Base-by-base conservation (phyloP, 768 basidiomycete species). In the Mycena kentingensis region DNA sequence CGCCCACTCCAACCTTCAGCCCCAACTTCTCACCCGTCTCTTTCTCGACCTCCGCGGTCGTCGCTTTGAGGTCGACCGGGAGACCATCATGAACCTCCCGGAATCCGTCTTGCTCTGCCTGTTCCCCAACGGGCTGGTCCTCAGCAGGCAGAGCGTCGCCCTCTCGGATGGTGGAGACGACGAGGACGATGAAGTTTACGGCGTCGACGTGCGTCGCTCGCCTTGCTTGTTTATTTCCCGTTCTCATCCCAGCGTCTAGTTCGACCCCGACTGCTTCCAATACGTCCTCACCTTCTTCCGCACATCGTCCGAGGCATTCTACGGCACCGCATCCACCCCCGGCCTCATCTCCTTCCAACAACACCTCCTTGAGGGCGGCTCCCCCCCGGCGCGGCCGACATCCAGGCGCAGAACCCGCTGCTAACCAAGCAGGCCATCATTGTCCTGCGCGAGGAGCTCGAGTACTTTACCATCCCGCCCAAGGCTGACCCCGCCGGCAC, bases 401-500 rank as follows among this genome's bases (percentile, higher is more conserved):
- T 85, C 65, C 76, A 83, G 26, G 81, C 84, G 46, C 90, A 94
- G 68, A 98, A 98, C 65, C 97, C 97, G 0, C 79, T 99, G 34
- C 78, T 98, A 48, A 81, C 87, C 42, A 98, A 98, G 73, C 97
- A 98, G 70, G 95, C 96, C 25, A 98, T 99, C 66, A 98, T 98
- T 61, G 96, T 99, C 42, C 84, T 99, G 24, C 82, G 97, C 25
- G 97, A 99, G 69, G 97, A 99, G 73, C 79, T 99, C 47, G 97
- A 99, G 70, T 99, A 98, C 68, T 99, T 99, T 60, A 88, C 93
- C 29, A 98, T 99, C 55, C 93, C 96, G 2, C 87, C 90, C 13
- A 84, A 82, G 61, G 79, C 77, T 51, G 77, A 79, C 31, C 64
- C 67, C 15, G 83, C 87, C 15, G 64, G 73, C 22, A 90, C 91